Conservation (phyloP, 1,139 yeast species). For the Meyerozyma athensensis region DNA sequence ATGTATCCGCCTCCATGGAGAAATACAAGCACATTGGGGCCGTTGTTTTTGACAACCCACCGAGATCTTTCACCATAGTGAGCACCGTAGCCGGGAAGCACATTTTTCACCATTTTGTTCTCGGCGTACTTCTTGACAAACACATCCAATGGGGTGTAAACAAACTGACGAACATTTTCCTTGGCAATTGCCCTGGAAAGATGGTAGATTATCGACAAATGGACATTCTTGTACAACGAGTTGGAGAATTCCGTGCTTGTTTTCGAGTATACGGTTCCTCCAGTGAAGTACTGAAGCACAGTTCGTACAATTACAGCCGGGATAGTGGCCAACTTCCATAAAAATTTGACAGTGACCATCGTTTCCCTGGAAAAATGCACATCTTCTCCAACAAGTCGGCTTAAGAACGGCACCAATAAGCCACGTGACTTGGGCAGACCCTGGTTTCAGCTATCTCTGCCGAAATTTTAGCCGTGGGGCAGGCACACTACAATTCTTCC, state of each 20-base stretch:
- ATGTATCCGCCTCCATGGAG: slow-evolving; percentile 45
- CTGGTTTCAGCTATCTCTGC: too few species aligned
- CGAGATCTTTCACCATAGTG: slow-evolving; percentile 10
- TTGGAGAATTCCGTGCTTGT: slow-evolving; percentile 26
- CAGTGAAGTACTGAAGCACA: slow-evolving; percentile 24
- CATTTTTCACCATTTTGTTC: slow-evolving; percentile 8
- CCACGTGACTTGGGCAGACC: too few species aligned
- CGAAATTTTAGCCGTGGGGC: too few species aligned
- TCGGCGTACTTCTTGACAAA: slow-evolving; percentile 9
- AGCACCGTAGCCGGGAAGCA: slow-evolving; percentile 11
- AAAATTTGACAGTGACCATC: not conserved
- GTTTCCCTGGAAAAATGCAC: not conserved
- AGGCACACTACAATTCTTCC: too few species aligned
- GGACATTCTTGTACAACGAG: slow-evolving; percentile 27
- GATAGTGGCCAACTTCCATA: slow-evolving; percentile 8
- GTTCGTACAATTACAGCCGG: slow-evolving; percentile 21
- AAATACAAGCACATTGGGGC: slow-evolving; percentile 6
- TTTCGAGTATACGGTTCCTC: slow-evolving; percentile 28
- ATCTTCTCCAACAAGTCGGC: too few species aligned
- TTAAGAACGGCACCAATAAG: too few species aligned
- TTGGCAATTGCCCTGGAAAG: slow-evolving; percentile 18
- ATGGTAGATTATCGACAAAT: slow-evolving; percentile 23
- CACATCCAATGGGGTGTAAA: slow-evolving; percentile 10
- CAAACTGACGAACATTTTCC: slow-evolving; percentile 9
- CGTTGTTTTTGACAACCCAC: slow-evolving; percentile 15